phyloP scores from a whole-genome alignment of 108 stramenopile genomes.

The Cylindrotheca closterium region DNA sequence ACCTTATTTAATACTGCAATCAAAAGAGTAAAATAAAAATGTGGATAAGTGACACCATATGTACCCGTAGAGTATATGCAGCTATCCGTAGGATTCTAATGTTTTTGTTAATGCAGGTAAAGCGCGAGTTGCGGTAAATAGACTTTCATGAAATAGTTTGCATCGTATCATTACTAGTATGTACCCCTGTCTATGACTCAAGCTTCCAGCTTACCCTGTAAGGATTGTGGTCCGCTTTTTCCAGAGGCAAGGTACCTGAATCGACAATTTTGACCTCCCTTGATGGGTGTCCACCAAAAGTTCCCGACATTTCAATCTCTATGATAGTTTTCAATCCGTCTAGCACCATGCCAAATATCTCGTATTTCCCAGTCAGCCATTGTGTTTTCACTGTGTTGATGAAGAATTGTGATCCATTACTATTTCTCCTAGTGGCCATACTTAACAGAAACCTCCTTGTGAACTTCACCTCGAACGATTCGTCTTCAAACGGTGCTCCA shows the following conservation, averaged over 20 bases:
- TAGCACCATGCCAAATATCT: constrained; percentile 80
- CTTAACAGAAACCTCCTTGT: constrained; percentile 82
- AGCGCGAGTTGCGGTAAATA: too few species aligned
- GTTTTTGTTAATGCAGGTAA: too few species aligned
- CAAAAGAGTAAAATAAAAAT: constrained; percentile 18
- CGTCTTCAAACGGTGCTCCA: constrained; percentile 82
- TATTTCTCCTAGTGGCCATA: constrained; percentile 77
- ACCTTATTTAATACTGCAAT: constrained; percentile 77
- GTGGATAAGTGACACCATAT: constrained; percentile 4
- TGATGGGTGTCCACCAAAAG: constrained; percentile 56
- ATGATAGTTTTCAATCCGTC: constrained; percentile 63
- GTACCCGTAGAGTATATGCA: too few species aligned
- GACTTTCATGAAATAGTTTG: too few species aligned
- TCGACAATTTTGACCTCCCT: constrained; percentile 67
- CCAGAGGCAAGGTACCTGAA: constrained; percentile 63
- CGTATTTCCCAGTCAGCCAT: constrained; percentile 86
- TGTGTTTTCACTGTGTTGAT: constrained; percentile 91
- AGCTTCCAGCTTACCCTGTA: constrained; percentile 13
- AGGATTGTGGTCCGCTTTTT: constrained; percentile 29
- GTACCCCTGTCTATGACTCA: not conserved
- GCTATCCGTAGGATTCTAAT: too few species aligned
- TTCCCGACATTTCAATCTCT: constrained; percentile 70
- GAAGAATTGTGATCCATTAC: constrained; percentile 71
- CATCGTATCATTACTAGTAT: too few species aligned
- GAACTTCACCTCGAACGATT: constrained; percentile 87